phyloP scores from a whole-genome alignment of 371 early-diverging fungal species.

The Rhizopus microsporus region DNA sequence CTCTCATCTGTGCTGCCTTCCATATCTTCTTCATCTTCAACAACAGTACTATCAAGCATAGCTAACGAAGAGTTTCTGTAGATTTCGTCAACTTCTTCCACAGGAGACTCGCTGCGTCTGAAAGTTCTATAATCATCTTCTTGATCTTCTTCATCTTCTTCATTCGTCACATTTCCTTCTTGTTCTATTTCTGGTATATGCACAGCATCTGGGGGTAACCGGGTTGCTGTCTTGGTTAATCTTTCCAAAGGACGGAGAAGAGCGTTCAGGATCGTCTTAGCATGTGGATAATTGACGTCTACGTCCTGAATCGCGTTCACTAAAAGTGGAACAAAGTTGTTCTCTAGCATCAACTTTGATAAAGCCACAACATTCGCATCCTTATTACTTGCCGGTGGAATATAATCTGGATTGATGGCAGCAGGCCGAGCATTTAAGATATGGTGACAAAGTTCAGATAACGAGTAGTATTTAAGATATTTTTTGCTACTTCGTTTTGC shows the following conservation, averaged over 20 bases:
- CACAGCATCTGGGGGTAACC: constrained; percentile 1
- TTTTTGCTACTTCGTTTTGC: constrained; percentile 21
- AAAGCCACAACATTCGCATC: constrained; percentile 57
- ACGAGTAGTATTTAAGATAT: constrained; percentile 67
- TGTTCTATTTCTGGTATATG: background rate
- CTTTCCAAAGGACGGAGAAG: constrained; percentile 86
- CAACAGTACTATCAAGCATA: constrained; percentile 26
- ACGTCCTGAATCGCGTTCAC: constrained; percentile 79
- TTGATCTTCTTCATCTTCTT: constrained; percentile 8
- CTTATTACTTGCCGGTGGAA: constrained; percentile 5
- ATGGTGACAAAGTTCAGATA: constrained; percentile 75
- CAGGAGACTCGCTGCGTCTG: constrained; percentile 31
- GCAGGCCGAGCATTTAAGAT: constrained; percentile 59
- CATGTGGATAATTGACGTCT: constrained; percentile 86
- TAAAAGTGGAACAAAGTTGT: constrained; percentile 76
- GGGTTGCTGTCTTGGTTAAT: constrained; percentile 66
- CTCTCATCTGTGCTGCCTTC: constrained; percentile 14
- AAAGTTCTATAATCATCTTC: constrained; percentile 18
- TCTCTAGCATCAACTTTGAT: constrained; percentile 87
- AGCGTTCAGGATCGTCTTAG: constrained; percentile 71
- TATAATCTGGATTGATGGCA: constrained; percentile 14
- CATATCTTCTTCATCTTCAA: constrained; percentile 22
- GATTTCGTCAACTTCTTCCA: constrained; percentile 20
- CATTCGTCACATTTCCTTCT: background rate
- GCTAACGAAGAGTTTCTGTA: constrained; percentile 31